Evolutionary conservation across 2,329 filamentous ascomycete species (phyloP), one percentile per base, ranked within the genome.

Genomic region (Penicillium sp.): DNA sequence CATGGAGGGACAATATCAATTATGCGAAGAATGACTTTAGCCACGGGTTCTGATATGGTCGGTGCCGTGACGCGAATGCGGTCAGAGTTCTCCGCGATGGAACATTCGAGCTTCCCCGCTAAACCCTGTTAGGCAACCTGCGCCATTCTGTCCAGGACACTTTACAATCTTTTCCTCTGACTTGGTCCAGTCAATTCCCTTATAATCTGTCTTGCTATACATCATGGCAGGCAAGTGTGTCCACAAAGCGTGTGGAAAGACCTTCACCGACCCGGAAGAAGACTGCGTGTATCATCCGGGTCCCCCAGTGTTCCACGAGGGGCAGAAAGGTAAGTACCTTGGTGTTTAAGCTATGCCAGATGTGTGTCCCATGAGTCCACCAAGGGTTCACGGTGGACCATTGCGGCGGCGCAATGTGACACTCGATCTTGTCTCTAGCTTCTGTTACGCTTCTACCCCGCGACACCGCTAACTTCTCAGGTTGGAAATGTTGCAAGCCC

Each of bases 401-500:
- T 54, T 50, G 38, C 38, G 27, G 31, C 16, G 27, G 37, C 38
- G 29, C 44, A 41, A 39, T 29, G 27, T 53, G 37, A 40, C 18
- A 44, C 48, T 8, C 29, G 29, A 44, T 32, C 50, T 31, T 29
- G 31, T n/a, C 25, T 32, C 13, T 35, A 15, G 4, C 7, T 31
- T 41, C n/a, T 29, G 8, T 29, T 38, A 41, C 7, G 7, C 40
- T 37, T 38, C 42, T 34, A 39, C 18, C 18, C 18, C 25, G n/a
- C 46, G 16, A 37, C 31, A 42, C 25, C 34, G 34, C 55, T 55
- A 54, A 60, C 50, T 54, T 18, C 48, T 42, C 68, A 97, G 93
- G 94, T 70, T 97, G 94, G 93, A 95, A 96, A 79, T 99, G 94
- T 80, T 99, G 94, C 84, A 97, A 97, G 78, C 88, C 92, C 54